Evolutionary conservation across 768 basidiomycete genomes (phyloP).

Genomic region (Amanita rimosa): DNA sequence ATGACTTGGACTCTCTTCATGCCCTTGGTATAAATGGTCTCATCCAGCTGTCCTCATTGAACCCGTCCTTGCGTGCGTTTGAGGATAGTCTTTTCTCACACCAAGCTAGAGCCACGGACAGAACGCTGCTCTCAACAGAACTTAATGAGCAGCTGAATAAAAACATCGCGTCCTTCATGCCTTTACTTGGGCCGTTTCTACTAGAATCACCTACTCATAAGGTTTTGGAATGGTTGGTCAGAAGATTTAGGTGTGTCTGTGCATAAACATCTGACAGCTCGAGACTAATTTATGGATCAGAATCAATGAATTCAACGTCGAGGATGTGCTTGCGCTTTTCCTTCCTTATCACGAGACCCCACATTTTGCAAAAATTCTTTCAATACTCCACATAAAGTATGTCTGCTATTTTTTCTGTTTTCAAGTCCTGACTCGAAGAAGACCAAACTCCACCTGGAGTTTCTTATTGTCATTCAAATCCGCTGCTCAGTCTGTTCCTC

Average conservation of each 20-base stretch:
- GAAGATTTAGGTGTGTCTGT: conserved; percentile 72
- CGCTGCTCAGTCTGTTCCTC: conserved; percentile 63
- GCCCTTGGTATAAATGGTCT: conserved; percentile 75
- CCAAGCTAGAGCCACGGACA: conserved; percentile 58
- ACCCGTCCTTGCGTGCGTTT: conserved; percentile 43
- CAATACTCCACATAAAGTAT: conserved; percentile 71
- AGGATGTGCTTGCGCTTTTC: conserved; percentile 67
- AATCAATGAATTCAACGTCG: conserved; percentile 88
- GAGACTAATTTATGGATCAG: conserved; percentile 25
- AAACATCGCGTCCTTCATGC: conserved; percentile 49
- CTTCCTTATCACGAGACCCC: conserved; percentile 92
- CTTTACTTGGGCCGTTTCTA: conserved; percentile 69
- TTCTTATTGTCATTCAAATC: conserved; percentile 71
- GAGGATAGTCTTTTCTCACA: conserved; percentile 77
- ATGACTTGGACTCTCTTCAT: conserved; percentile 82
- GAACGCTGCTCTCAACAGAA: conserved; percentile 61
- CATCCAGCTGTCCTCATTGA: conserved; percentile 53
- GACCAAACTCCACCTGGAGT: conserved; percentile 50
- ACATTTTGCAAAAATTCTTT: conserved; percentile 88
- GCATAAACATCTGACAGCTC: neutral
- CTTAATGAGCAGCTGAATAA: conserved; percentile 53
- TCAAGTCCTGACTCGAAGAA: conserved; percentile 16
- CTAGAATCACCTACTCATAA: conserved; percentile 74
- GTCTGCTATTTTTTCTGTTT: conserved; percentile 12
- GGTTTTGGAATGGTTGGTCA: conserved; percentile 89